Evolutionary conservation across 768 basidiomycete genomes (phyloP).

Genomic region (Phaffia tasmanica): DNA sequence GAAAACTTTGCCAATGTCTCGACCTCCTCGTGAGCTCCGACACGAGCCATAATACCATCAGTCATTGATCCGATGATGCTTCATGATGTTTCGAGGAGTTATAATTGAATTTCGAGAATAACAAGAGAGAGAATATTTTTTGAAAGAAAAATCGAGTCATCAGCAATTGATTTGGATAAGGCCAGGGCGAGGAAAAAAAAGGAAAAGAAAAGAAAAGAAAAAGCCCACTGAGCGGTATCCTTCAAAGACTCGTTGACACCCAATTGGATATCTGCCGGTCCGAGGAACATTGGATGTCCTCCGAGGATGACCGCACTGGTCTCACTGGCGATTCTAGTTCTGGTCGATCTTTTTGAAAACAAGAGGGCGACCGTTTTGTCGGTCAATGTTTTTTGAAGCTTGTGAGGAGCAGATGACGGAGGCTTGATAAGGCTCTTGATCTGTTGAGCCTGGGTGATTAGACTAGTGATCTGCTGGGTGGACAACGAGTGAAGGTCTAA

Average conservation of each 20-base stretch:
- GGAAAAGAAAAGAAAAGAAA: neutral
- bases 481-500: neutral
- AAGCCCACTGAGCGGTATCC: conserved; percentile 55
- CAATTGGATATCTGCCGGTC: conserved; percentile 80
- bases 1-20: conserved; percentile 90
- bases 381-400: conserved; percentile 29
- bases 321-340: conserved; percentile 81
- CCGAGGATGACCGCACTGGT: conserved; percentile 59
- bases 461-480: conserved; percentile 18
- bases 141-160: no score
- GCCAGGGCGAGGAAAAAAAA: neutral
- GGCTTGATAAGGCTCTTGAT: conserved; percentile 20
- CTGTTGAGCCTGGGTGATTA: conserved; percentile 17
- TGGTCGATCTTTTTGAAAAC: conserved; percentile 86
- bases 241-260: conserved; percentile 83
- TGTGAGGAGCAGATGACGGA: conserved; percentile 1
- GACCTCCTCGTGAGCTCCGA: conserved; percentile 82
- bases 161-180: no score
- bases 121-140: no score
- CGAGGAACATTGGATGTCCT: conserved; percentile 80
- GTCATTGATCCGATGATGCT: conserved; percentile 83
- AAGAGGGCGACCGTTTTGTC: conserved; percentile 77
- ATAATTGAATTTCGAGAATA: no score
- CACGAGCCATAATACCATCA: conserved; percentile 92
- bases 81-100: neutral